These are phyloP conservation scores for Flaveria ramosissima DNA, from an alignment of 129 eudicot species.

Conservation along the genomic window DNA sequence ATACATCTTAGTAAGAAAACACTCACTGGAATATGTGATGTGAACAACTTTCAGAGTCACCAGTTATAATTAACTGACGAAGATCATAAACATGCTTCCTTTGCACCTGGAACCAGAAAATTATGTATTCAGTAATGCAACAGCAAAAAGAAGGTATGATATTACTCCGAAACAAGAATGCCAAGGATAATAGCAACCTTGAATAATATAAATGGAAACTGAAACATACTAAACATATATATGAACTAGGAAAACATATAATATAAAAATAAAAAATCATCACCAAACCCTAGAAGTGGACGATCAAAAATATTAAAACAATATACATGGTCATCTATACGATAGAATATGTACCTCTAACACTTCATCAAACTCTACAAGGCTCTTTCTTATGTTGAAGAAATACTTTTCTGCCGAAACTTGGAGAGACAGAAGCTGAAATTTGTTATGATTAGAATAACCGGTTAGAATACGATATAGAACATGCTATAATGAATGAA, in stretches of 20 bases:
- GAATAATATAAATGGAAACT: slow-evolving; percentile 1
- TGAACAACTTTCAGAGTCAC: slow-evolving; percentile 84
- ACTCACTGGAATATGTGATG: slow-evolving; percentile 87
- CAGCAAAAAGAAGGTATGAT: not conserved
- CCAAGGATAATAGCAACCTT: not conserved
- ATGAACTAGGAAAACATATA: slow-evolving; percentile 4
- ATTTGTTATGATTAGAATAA: not conserved
- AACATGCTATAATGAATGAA: not conserved
- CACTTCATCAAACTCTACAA: slow-evolving; percentile 97
- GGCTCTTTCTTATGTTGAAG: slow-evolving; percentile 87
- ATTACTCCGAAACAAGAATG: not conserved
- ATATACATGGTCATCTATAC: slow-evolving; percentile 8
- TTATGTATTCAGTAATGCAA: slow-evolving; percentile 16
- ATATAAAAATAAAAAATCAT: not conserved
- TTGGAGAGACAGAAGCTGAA: slow-evolving; percentile 88
- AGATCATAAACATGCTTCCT: slow-evolving; percentile 96
- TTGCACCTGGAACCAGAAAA: slow-evolving; percentile 69
- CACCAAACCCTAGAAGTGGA: not conserved
- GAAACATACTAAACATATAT: slow-evolving; percentile 2
- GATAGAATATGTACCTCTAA: slow-evolving; percentile 65
- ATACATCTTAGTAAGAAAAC: slow-evolving; percentile 22
- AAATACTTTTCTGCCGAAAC: slow-evolving; percentile 87
- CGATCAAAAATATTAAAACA: not conserved
- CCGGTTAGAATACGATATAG: slow-evolving; percentile 14
- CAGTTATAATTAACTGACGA: slow-evolving; percentile 76